Base-by-base conservation (phyloP, 768 basidiomycete genomes). In the Pleurotus tuber-regium region DNA sequence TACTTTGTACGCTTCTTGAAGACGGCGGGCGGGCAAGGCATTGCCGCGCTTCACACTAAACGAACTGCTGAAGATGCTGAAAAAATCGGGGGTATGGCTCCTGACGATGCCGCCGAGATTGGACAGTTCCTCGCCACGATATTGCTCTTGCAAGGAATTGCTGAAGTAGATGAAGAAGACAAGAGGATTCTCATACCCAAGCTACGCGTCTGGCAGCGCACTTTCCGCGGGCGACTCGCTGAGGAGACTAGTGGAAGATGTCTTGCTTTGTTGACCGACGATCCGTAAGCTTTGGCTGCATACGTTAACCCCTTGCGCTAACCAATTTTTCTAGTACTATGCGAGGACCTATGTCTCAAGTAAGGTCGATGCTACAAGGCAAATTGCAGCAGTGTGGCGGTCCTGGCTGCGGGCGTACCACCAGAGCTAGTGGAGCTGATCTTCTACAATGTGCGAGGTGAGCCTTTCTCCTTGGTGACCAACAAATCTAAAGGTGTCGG, bases 51-150 rank as follows among this genome's bases (percentile, higher is more conserved):
- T 12, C 72, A 76, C 47, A 67, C 69, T 14, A 65, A 64, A 40
- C 72, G 71, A 29, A 70, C 65, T 1, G 70, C 64, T 4, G 59
- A 57, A 9, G 54, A 63, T 1, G 56, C 57, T 2, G 49, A 58
- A 21, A 40, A 54, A 25, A 60, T 64, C 23, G 50, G 43, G 25
- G 26, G 31, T 33, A 61, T 63, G 59, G 46, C 51, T 16, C 58
- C 50, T 1, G 66, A 69, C 24, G 55, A 62, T 10, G 57, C 74
- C 28, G 66, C 54, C 19, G 70, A 73, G 50, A 57, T 66, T 14
- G 67, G 68, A 9, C 73, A 76, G 52, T 75, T 75, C 44, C 55
- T 73, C 25, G 63, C 72, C 0, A 72, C 73, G 4, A 57, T 76
- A 24, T 60, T 76, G 11, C 62, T 71, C 26, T 57, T 74, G 2